phyloP scores from a whole-genome alignment of 148 eudicot genomes.

The Diospyros kaki region DNA sequence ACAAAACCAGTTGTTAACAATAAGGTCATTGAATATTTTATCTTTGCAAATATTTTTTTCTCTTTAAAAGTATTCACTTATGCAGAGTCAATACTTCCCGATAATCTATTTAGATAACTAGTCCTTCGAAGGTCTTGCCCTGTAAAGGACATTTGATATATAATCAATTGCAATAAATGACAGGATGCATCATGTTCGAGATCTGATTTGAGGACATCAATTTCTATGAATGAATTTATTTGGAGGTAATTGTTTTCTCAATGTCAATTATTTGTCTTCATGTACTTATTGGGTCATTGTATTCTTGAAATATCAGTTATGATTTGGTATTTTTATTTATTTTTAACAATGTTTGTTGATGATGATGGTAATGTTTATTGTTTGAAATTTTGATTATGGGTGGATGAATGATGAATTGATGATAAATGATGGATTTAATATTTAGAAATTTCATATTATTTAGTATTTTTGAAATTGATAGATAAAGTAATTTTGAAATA shows the following conservation, averaged over 20 bases:
- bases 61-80: not conserved
- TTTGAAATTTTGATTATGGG: too few relatives aligned
- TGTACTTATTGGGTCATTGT: conserved; percentile 2
- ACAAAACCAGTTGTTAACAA: conserved; percentile 33
- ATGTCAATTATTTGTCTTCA: not conserved
- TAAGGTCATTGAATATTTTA: conserved; percentile 37
- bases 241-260: conserved; percentile 37
- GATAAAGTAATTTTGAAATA: too few relatives aligned
- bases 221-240: conserved; percentile 19
- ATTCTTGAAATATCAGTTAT: not conserved
- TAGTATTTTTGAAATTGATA: too few relatives aligned
- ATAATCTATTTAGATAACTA: not conserved
- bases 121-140: not conserved
- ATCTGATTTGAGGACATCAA: conserved; percentile 34
- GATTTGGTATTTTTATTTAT: too few relatives aligned
- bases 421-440: too few relatives aligned
- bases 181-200: conserved; percentile 47
- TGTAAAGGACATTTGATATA: conserved; percentile 3
- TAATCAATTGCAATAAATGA: conserved; percentile 13
- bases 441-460: too few relatives aligned
- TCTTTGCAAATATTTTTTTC: not conserved
- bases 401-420: too few relatives aligned
- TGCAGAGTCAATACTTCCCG: conserved; percentile 3
- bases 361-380: too few relatives aligned
- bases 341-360: too few relatives aligned